Evolutionary conservation across 768 basidiomycete genomes (phyloP).

Genomic region (Tulasnella sp.): DNA sequence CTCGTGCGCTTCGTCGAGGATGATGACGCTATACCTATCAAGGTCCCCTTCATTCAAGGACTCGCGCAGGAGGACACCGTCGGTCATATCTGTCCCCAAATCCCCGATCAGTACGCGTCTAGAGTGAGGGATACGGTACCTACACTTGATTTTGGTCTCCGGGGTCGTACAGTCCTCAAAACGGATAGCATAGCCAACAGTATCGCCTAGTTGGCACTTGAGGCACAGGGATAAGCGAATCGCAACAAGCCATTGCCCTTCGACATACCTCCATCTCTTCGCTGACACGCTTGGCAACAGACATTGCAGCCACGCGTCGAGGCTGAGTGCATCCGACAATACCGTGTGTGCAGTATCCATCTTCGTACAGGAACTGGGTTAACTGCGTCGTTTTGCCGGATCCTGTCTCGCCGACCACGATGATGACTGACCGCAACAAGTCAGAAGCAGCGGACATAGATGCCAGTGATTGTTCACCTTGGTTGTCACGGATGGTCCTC

Average conservation of each 20-base stretch:
- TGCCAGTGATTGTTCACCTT: constrained; percentile 40
- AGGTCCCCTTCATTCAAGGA: constrained; percentile 97
- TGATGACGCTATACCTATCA: constrained; percentile 92
- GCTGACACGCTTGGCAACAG: constrained; percentile 98
- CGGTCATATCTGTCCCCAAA: constrained; percentile 74
- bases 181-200: constrained; percentile 94
- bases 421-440: constrained; percentile 44
- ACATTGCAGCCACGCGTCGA: constrained; percentile 98
- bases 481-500: constrained; percentile 81
- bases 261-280: constrained; percentile 95
- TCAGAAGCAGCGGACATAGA: background rate
- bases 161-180: constrained; percentile 95
- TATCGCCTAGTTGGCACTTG: constrained; percentile 76
- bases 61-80: constrained; percentile 95
- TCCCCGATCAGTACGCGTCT: too few species aligned
- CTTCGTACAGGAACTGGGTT: constrained; percentile 90
- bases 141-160: constrained; percentile 95
- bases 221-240: too few species aligned
- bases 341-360: constrained; percentile 83
- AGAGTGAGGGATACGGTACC: too few species aligned
- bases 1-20: constrained; percentile 98
- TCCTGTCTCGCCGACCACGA: constrained; percentile 99
- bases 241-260: too few species aligned
- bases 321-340: constrained; percentile 97
- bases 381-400: constrained; percentile 98